Conservation (phyloP, 331 rosid species). For the Telfairia occidentalis region DNA sequence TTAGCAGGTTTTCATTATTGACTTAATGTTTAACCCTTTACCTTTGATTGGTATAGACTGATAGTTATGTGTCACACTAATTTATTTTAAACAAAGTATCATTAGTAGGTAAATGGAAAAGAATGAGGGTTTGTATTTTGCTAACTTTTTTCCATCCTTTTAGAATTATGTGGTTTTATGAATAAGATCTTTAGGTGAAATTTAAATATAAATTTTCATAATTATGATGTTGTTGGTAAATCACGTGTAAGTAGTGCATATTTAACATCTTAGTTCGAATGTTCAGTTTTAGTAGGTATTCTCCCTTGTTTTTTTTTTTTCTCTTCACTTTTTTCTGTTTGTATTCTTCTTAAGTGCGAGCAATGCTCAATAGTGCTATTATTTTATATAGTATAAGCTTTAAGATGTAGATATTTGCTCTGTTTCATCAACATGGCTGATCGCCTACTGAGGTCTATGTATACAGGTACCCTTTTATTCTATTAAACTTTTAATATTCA, state of each 20-base stretch:
- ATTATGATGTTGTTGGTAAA: background rate
- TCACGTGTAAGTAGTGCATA: background rate
- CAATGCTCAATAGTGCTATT: background rate
- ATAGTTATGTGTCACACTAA: background rate
- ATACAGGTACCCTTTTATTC: background rate
- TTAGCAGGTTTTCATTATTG: background rate
- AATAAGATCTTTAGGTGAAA: background rate
- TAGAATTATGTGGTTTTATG: background rate
- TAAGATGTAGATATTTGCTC: background rate
- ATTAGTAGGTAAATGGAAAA: background rate
- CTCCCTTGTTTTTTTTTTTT: too few species aligned
- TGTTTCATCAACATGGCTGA: background rate
- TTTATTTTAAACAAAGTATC: too few species aligned
- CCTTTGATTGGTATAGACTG: background rate
- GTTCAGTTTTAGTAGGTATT: background rate
- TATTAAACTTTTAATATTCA: background rate
- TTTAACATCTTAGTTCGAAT: background rate
- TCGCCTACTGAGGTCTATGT: background rate
- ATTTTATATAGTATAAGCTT: background rate
- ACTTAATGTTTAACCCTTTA: background rate
- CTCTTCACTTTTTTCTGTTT: background rate
- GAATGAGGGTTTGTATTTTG: background rate
- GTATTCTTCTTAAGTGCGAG: background rate
- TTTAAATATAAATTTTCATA: background rate
- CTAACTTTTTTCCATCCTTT: background rate